Evolutionary conservation across 2,329 filamentous ascomycete species (phyloP).

Genomic region (Aspergillus sp.): DNA sequence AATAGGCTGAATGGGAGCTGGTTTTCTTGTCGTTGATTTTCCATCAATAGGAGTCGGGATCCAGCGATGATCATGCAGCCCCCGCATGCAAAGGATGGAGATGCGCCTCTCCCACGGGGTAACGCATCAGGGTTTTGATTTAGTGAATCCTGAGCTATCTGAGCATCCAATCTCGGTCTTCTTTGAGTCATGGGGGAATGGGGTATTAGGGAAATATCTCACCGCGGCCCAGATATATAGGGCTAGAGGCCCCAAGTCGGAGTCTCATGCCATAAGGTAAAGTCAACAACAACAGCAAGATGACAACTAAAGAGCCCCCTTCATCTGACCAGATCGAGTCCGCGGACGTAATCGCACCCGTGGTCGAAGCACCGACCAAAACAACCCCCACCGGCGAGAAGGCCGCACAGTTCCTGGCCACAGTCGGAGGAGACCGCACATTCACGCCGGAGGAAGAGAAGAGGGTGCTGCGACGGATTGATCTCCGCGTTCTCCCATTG

Average conservation of each 20-base stretch:
- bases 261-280: background rate
- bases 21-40: background rate
- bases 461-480: slow-evolving; percentile 39
- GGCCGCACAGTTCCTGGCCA: slow-evolving; percentile 16
- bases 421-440: background rate
- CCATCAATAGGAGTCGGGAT: slow-evolving; percentile 2
- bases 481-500: slow-evolving; percentile 52
- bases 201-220: background rate
- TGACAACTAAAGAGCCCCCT: background rate
- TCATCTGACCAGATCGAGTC: background rate
- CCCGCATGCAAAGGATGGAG: background rate
- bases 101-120: background rate
- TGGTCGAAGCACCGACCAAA: background rate
- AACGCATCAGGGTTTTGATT: background rate
- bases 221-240: background rate
- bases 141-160: background rate
- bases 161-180: background rate
- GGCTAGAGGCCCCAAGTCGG: background rate
- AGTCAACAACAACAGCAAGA: background rate
- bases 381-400: slow-evolving; percentile 4
- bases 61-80: background rate
- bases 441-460: slow-evolving; percentile 54
- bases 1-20: slow-evolving; percentile 1
- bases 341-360: slow-evolving; percentile 12
- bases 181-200: background rate